Evolutionary conservation across 2,329 filamentous ascomycete genomes (phyloP).

Genomic region (Pestalotiopsis sp.): DNA sequence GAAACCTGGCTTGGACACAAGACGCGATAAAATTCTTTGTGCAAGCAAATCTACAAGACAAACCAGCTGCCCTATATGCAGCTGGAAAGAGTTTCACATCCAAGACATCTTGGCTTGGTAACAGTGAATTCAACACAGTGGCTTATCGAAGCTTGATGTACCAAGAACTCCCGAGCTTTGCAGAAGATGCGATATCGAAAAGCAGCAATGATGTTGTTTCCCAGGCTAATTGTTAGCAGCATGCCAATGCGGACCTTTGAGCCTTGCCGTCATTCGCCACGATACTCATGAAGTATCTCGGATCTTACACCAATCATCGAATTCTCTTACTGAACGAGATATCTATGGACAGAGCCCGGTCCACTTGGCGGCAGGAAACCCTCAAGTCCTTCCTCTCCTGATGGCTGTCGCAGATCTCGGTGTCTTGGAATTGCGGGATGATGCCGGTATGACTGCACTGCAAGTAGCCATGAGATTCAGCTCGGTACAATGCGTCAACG

Average conservation of each 20-base stretch:
- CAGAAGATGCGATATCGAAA: not conserved
- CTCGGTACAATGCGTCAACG: not conserved
- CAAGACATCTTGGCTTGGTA: no score
- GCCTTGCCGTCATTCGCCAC: slow-evolving; percentile 11
- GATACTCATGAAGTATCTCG: slow-evolving; percentile 1
- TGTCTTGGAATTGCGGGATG: not conserved
- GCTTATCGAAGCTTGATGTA: not conserved
- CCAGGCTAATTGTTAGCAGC: slow-evolving; percentile 5
- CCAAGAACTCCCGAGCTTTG: slow-evolving; percentile 1
- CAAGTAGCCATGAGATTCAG: not conserved
- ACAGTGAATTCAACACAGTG: no score
- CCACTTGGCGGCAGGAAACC: slow-evolving; percentile 10
- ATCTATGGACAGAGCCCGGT: slow-evolving; percentile 3
- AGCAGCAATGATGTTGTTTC: not conserved
- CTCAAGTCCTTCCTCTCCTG: not conserved
- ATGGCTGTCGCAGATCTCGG: not conserved
- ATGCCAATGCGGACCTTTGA: slow-evolving; percentile 10
- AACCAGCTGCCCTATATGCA: not conserved
- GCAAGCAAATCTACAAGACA: not conserved
- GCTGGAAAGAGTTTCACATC: not conserved
- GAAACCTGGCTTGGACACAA: no score
- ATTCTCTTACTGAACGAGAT: slow-evolving; percentile 7
- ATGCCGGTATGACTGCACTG: not conserved
- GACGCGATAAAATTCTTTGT: not conserved
- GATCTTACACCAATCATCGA: slow-evolving; percentile 9